phyloP scores from a whole-genome alignment of 2,329 filamentous ascomycete genomes.

The Sclerotinia nivalis region DNA sequence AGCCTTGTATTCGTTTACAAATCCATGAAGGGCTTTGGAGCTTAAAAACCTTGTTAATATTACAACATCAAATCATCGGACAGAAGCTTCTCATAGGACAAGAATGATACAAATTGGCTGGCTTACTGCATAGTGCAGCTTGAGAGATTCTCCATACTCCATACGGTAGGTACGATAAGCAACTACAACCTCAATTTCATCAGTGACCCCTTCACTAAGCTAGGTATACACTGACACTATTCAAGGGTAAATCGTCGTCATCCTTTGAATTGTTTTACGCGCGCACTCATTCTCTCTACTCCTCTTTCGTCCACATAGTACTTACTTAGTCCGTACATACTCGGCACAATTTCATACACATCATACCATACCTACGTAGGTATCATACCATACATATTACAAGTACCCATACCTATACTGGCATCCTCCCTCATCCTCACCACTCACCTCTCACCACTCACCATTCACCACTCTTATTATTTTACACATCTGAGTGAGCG shows the following conservation, averaged over 20 bases:
- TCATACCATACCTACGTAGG: neutral
- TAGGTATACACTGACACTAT: neutral
- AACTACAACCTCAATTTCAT: neutral
- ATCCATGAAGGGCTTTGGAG: neutral
- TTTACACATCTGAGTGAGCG: neutral
- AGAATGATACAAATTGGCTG: constrained; percentile 5
- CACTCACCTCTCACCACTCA: neutral
- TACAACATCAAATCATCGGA: neutral
- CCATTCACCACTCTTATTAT: neutral
- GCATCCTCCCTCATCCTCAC: neutral
- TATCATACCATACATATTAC: neutral
- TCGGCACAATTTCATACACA: neutral
- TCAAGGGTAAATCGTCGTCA: neutral
- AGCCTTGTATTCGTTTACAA: constrained; percentile 7
- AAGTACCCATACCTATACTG: neutral
- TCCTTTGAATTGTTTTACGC: neutral
- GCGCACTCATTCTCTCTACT: neutral
- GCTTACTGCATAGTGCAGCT: constrained; percentile 2
- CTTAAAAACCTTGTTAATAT: neutral
- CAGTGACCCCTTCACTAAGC: neutral
- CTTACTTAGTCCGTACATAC: neutral
- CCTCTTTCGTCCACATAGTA: neutral
- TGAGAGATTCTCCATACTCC: constrained; percentile 5
- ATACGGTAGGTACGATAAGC: neutral
- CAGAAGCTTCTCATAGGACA: constrained; percentile 4